Percentiles rank a stretch among this genome's conserved stretches.
These are phyloP conservation scores for Microcyclosporella mali DNA, from an alignment of 2,329 filamentous ascomycete species.

Conservation along the genomic window DNA sequence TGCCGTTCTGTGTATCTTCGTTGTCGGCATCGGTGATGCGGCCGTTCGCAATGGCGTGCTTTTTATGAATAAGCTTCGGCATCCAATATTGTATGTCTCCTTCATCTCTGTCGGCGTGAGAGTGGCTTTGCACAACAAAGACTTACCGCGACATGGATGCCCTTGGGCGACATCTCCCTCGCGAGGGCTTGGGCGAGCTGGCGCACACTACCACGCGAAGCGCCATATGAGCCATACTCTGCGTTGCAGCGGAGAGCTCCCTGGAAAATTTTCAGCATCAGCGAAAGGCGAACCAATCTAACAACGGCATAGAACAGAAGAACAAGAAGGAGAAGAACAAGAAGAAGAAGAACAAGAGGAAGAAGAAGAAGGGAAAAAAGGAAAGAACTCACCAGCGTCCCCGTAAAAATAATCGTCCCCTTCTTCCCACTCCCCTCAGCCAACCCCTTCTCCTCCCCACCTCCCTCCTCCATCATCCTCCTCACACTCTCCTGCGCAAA, in stretches of 20 bases:
- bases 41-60: slow-evolving; percentile 54
- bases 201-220: slow-evolving; percentile 46
- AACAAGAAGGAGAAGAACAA: too few species aligned
- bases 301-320: too few species aligned
- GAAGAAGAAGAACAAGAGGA: too few species aligned
- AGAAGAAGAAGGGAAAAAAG: neutral
- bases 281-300: neutral
- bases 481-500: slow-evolving; percentile 51
- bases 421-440: slow-evolving; percentile 47
- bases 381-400: slow-evolving; percentile 32
- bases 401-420: slow-evolving; percentile 53
- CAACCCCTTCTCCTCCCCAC: slow-evolving; percentile 39
- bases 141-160: slow-evolving; percentile 48
- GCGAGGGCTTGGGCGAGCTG: slow-evolving; percentile 53
- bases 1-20: slow-evolving; percentile 44
- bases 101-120: too few species aligned
- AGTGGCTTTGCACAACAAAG: too few species aligned
- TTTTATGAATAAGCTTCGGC: too few species aligned
- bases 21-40: slow-evolving; percentile 47
- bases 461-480: slow-evolving; percentile 49
- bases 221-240: slow-evolving; percentile 51
- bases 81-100: too few species aligned
- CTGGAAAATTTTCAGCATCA: neutral
- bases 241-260: slow-evolving; percentile 45
- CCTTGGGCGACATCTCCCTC: slow-evolving; percentile 51